Conservation (phyloP, 139 green algal species). For the Gonium pectorale region DNA sequence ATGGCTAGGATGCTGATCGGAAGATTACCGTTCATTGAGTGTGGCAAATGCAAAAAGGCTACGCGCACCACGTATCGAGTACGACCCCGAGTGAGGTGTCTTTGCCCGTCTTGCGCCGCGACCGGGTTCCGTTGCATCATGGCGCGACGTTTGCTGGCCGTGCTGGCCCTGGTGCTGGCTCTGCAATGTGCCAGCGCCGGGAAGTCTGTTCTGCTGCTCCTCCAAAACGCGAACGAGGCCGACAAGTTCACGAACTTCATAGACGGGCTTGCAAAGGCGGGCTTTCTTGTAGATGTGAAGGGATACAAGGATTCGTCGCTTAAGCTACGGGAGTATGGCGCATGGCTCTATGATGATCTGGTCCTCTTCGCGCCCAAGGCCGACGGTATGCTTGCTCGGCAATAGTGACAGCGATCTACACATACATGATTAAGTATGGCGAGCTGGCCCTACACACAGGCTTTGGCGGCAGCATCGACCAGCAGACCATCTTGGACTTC, state of each 20-base stretch:
- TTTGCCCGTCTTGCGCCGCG: too few species aligned
- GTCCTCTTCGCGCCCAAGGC: conserved; percentile 79
- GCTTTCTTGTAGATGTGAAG: conserved; percentile 69
- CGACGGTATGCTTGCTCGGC: conserved; percentile 32
- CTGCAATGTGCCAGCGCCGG: not conserved
- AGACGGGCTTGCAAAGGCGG: conserved; percentile 26
- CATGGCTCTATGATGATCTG: conserved; percentile 87
- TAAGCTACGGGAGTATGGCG: conserved; percentile 81
- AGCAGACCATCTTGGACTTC: conserved; percentile 83
- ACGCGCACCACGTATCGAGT: too few species aligned
- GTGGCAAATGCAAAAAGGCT: too few species aligned
- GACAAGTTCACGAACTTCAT: conserved; percentile 75
- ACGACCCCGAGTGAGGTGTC: too few species aligned
- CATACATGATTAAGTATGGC: too few species aligned
- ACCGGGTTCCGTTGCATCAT: not conserved
- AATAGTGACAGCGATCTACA: too few species aligned
- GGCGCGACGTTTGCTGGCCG: not conserved
- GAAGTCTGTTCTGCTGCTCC: conserved; percentile 69
- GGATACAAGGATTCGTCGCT: conserved; percentile 63
- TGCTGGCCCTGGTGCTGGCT: not conserved
- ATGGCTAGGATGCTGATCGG: too few species aligned
- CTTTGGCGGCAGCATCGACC: conserved; percentile 75
- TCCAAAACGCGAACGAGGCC: conserved; percentile 38
- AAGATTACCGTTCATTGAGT: too few species aligned
- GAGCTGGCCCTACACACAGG: too few species aligned